Evolutionary conservation across 129 eudicot species (phyloP), one percentile per base, ranked within the genome.

Genomic region (Tagetes erecta): DNA sequence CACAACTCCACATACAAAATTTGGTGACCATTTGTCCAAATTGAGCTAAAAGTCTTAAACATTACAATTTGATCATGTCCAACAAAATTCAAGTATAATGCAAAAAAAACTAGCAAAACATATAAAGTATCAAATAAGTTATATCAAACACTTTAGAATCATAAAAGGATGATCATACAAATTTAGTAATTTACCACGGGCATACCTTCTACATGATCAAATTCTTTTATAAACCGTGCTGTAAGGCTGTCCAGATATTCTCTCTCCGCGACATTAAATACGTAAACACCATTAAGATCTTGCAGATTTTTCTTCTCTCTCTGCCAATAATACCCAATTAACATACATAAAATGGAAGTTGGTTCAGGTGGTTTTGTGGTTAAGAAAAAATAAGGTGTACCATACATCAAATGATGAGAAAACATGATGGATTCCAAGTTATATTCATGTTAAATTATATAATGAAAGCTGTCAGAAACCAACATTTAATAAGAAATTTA

Each of bases 271-370:
- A 91, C 96, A 85, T 77, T 86, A 77, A 81, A 90, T 72, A 94
- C 99, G 77, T 86, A 94, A 42, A 91, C 99, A 46, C 88, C 83
- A 59, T 67, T 91, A 30, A 91, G 72, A 69, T 91, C 97, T 83
- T 94, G 99, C 82, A 94, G 56, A 55, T 94, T 91, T 88, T 90
- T 91, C 88, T 88, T 94, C 71, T 91, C 97, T 80, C 90, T 81
- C 99, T 94, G 87, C 80, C 72, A 71, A 59, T 38, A 3, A 76
- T 1, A 75, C 51, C 60, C 72, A 70, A 70, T 71, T 63, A 10
- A 35, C 9, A 41, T 62, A 71, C 47, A 71, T 63, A 52, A 31
- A 64, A 63, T 27, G 34, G 31, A 13, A 78, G 52, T 53, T 44
- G 64, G 78, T 40, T 68, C 14, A 5, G 14, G 8, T 13, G 12